phyloP scores from a whole-genome alignment of 768 basidiomycete genomes.

The Lentinula sp. region DNA sequence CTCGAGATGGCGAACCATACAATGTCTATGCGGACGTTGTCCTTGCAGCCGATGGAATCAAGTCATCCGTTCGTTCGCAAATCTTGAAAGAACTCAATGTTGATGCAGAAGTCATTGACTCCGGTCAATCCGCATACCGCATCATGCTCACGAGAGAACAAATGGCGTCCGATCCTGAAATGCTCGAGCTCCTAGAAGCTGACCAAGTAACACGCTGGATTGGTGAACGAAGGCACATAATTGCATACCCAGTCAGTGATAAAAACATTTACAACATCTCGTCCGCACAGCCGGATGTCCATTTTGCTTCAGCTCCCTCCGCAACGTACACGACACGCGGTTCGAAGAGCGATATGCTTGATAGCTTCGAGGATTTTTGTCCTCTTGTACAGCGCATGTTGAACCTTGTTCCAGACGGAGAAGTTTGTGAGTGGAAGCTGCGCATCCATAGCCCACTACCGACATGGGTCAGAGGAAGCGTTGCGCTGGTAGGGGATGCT shows the following conservation, averaged over 20 bases:
- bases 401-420: conserved; percentile 23
- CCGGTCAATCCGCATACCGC: conserved; percentile 33
- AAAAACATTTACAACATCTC: conserved; percentile 30
- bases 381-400: conserved; percentile 27
- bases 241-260: conserved; percentile 30
- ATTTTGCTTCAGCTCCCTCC: conserved; percentile 25
- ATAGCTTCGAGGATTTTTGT: conserved; percentile 27
- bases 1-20: conserved; percentile 10
- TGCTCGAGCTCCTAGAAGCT: conserved; percentile 24
- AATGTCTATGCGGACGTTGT: conserved; percentile 27
- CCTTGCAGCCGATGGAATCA: conserved; percentile 31
- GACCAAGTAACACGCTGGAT: conserved; percentile 29
- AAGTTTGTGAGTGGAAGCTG: conserved; percentile 36
- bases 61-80: conserved; percentile 21
- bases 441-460: conserved; percentile 27
- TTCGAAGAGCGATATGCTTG: conserved; percentile 26
- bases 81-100: conserved; percentile 26
- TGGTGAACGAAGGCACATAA: conserved; percentile 26
- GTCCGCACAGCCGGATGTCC: conserved; percentile 27
- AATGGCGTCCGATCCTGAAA: conserved; percentile 24
- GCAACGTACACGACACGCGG: conserved; percentile 27
- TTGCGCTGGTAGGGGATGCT: conserved; percentile 29
- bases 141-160: conserved; percentile 24
- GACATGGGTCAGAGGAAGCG: conserved; percentile 27
- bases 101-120: conserved; percentile 22